A percentile compares a stretch with the other conserved stretches of the same genome.
phyloP scores from a whole-genome alignment of 2,329 filamentous ascomycete genomes.

The Botrytis tulipae region DNA sequence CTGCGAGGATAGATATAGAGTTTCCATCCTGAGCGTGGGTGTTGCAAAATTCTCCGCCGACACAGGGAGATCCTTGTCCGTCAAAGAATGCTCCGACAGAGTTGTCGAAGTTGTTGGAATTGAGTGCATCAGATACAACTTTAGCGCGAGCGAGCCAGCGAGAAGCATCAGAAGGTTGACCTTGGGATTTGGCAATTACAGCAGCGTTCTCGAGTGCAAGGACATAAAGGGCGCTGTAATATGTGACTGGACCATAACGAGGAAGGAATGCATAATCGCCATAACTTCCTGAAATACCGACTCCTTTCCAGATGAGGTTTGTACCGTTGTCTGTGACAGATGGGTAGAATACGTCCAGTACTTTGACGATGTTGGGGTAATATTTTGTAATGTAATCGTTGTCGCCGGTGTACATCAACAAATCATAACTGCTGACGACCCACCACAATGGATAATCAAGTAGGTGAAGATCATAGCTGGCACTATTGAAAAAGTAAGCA shows the following conservation, averaged over 20 bases:
- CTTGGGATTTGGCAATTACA: constrained; percentile 42
- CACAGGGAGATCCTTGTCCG: constrained; percentile 34
- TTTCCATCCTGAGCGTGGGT: constrained; percentile 53
- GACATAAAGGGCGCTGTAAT: constrained; percentile 53
- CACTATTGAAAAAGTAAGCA: constrained; percentile 33
- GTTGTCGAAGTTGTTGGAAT: constrained; percentile 43
- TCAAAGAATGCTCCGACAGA: constrained; percentile 48
- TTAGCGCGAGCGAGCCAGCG: constrained; percentile 44
- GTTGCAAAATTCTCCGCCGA: constrained; percentile 26
- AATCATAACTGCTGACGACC: constrained; percentile 49
- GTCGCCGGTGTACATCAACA: constrained; percentile 51
- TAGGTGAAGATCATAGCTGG: constrained; percentile 47
- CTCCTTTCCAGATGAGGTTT: constrained; percentile 44
- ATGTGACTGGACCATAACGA: constrained; percentile 48
- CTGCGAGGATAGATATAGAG: constrained; percentile 46
- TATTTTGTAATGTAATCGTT: constrained; percentile 43
- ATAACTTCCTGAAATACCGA: constrained; percentile 41
- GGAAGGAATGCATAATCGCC: constrained; percentile 53
- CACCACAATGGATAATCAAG: constrained; percentile 56
- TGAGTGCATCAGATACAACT: constrained; percentile 40
- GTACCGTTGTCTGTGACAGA: constrained; percentile 43
- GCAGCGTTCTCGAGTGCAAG: constrained; percentile 47
- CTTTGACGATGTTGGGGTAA: constrained; percentile 43
- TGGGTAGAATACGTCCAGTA: constrained; percentile 49
- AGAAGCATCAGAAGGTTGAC: constrained; percentile 38